Evolutionary conservation across 768 basidiomycete species (phyloP), one percentile per base, ranked within the genome.

Genomic region (Rhodotorula kratochvilovae): DNA sequence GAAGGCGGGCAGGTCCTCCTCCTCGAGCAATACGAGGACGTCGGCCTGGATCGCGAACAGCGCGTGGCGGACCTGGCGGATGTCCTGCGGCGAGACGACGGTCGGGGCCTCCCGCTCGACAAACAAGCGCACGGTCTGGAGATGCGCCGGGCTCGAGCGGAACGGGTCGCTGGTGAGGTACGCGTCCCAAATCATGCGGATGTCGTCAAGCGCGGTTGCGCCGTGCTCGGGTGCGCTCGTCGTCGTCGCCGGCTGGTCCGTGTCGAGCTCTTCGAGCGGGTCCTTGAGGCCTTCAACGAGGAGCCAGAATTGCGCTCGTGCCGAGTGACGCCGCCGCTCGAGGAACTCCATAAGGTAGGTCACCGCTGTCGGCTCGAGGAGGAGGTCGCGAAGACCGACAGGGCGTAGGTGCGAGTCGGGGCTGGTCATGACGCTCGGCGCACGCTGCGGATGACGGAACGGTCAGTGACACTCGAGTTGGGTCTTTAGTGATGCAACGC

Each of bases 341-440:
- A 97, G 94, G 77, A 91, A 96, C 82, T 99, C 96, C 88, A 97
- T 93, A 82, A 95, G 91, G 79, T 96, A 95, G 4, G 91, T 92
- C 5, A 98, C 85, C 0, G 92, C 92, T 48, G 87, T 89, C 0
- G 95, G 94, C 75, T 92, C 93, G 33, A 88, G 83, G 6, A 99
- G 86, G 61, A 98, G 85, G 63, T 92, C 89, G 50, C 90, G 86
- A 8, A 95, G 83, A 0, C 85, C 83, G 33, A 90, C 81, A 19
- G 66, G 62, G 19, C 85, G 82, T 25, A 17, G 4, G 21, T 33
- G 42, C 23, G 51, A 17, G 19, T 53, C 57, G n/a, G 42, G 19
- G 27, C 31, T 43, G 25, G 17, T 6, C 29, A 54, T 4, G 42
- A 55, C 55, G 85, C 83, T 81, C 57, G 29, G 31, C 2, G 60